These are phyloP conservation scores for Triglochin maritima DNA, from an alignment of 106 monocot species.

Conservation along the genomic window DNA sequence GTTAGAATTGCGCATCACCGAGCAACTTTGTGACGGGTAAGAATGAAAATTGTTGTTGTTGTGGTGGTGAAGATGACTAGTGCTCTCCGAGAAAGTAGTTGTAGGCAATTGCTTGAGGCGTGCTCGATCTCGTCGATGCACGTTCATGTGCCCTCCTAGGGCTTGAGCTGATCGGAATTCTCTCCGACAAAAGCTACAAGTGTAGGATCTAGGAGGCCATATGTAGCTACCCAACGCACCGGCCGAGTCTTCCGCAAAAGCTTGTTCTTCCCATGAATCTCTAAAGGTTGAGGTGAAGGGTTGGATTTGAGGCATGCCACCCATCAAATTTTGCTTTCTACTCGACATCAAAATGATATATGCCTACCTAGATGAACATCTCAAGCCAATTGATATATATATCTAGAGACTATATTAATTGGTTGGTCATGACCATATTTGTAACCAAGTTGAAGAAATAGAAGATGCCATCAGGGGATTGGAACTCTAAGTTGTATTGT, in stretches of 20 bases:
- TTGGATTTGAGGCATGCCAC: slow-evolving; percentile 6
- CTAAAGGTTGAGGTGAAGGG: not conserved
- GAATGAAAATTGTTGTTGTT: slow-evolving; percentile 5
- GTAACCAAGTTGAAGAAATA: too few species aligned
- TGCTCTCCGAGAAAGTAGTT: slow-evolving; percentile 5
- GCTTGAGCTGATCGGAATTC: slow-evolving; percentile 86
- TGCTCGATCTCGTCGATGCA: slow-evolving; percentile 73
- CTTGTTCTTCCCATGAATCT: slow-evolving; percentile 57
- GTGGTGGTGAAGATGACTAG: slow-evolving; percentile 3
- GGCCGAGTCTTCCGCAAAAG: slow-evolving; percentile 51
- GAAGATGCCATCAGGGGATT: too few species aligned
- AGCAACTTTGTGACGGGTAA: slow-evolving; percentile 1
- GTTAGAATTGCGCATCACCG: slow-evolving; percentile 11
- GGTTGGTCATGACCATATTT: too few species aligned
- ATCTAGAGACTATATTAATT: too few species aligned
- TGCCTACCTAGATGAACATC: too few species aligned
- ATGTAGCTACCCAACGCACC: slow-evolving; percentile 29
- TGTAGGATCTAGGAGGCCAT: slow-evolving; percentile 71
- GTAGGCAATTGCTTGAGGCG: slow-evolving; percentile 31
- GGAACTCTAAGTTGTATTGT: too few species aligned
- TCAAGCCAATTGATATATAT: too few species aligned
- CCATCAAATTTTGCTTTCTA: not conserved
- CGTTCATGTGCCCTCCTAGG: slow-evolving; percentile 86
- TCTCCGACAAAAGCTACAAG: slow-evolving; percentile 60
- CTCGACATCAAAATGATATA: too few species aligned